A percentile compares a stretch with the other conserved stretches of the same genome.
Conservation (phyloP, 228 moss, liverwort and hornwort species). For the Sphagnum fallax region DNA sequence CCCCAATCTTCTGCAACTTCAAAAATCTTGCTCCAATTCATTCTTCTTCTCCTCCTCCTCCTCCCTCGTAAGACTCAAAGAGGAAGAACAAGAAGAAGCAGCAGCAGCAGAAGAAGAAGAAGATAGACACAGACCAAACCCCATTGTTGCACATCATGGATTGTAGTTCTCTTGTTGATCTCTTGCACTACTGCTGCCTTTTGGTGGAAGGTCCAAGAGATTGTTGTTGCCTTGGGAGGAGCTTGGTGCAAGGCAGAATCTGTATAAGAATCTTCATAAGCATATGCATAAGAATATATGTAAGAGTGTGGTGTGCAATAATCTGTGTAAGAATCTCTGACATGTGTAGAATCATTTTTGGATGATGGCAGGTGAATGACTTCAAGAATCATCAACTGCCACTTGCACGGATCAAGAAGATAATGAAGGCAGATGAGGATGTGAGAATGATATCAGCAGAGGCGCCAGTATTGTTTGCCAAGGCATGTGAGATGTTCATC, state of each 20-base stretch:
- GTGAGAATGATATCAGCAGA: conserved; percentile 99
- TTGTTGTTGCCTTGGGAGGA: neutral
- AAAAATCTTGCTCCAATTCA: neutral
- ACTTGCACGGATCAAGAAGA: conserved; percentile 94
- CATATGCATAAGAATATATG: too few relatives aligned
- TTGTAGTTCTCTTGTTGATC: too few relatives aligned
- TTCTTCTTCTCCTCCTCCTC: too few relatives aligned
- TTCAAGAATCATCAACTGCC: conserved; percentile 99
- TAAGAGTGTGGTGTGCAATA: too few relatives aligned
- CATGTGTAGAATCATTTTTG: too few relatives aligned
- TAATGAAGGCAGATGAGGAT: conserved; percentile 99
- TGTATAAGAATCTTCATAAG: neutral
- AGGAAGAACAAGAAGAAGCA: too few relatives aligned
- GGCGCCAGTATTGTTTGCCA: conserved; percentile 97
- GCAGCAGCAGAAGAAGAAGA: too few relatives aligned
- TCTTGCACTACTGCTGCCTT: neutral
- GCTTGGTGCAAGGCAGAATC: neutral
- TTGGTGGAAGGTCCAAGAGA: neutral
- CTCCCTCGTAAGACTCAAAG: neutral
- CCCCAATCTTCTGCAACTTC: neutral
- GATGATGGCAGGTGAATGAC: conserved; percentile 42
- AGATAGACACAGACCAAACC: neutral
- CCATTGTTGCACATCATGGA: too few relatives aligned
- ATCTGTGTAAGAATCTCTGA: too few relatives aligned
- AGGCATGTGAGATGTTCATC: conserved; percentile 99